Percentiles rank a stretch among this genome's conserved stretches.
Evolutionary conservation across 495 filamentous ascomycete genomes (phyloP).

Genomic region (Pseudevernia furfuracea): DNA sequence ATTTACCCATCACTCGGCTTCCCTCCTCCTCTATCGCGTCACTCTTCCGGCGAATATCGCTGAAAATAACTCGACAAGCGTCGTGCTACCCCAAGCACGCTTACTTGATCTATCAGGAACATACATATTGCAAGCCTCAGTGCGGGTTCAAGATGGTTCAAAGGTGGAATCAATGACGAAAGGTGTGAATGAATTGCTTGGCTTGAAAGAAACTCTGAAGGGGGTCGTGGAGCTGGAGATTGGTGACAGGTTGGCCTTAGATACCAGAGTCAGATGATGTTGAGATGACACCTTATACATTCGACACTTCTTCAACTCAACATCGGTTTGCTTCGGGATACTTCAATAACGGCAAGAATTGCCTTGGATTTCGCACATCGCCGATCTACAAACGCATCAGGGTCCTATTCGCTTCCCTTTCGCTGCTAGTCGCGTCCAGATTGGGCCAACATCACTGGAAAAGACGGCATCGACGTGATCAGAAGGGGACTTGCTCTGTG

Average conservation of each 20-base stretch:
- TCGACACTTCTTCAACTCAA: background rate
- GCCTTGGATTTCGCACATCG: no score
- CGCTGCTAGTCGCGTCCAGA: background rate
- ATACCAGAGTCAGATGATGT: constrained; percentile 50
- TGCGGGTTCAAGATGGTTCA: constrained; percentile 43
- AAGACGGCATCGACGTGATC: background rate
- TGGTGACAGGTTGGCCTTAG: constrained; percentile 56
- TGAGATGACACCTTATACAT: background rate
- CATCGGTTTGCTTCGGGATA: background rate
- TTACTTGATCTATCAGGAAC: constrained; percentile 42
- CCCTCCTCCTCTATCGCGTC: constrained; percentile 42
- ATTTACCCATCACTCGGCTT: constrained; percentile 43
- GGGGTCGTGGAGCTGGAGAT: constrained; percentile 56
- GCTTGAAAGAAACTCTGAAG: constrained; percentile 54
- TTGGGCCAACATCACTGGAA: background rate
- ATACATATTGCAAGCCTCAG: constrained; percentile 45
- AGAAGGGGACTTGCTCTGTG: background rate
- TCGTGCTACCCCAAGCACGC: constrained; percentile 35
- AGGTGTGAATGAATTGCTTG: constrained; percentile 51
- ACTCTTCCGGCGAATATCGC: constrained; percentile 30
- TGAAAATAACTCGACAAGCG: constrained; percentile 26
- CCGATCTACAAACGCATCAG: constrained; percentile 7
- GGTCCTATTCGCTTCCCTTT: background rate
- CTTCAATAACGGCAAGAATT: no score
- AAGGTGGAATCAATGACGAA: constrained; percentile 49